phyloP scores from a whole-genome alignment of 2,329 filamentous ascomycete genomes.

The Penicillium sp. region DNA sequence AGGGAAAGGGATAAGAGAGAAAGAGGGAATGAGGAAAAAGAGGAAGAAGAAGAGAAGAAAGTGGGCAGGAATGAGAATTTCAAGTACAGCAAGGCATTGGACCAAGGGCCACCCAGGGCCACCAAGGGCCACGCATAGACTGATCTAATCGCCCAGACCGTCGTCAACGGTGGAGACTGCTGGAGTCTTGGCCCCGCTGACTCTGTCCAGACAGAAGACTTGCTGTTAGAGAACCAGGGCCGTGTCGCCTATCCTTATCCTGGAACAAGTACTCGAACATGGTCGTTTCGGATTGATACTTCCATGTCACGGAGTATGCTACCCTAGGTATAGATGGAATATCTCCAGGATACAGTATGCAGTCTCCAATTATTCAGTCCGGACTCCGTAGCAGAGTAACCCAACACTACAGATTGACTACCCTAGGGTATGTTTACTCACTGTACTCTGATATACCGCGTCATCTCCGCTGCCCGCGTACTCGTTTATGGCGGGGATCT shows the following conservation, averaged over 20 bases:
- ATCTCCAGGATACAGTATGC: no score
- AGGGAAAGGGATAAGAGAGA: constrained; percentile 13
- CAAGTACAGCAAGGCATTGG: neutral
- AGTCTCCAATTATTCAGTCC: no score
- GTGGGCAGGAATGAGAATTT: constrained; percentile 13
- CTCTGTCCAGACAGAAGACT: constrained; percentile 12
- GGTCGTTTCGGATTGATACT: neutral
- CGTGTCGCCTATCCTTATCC: constrained; percentile 5
- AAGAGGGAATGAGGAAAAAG: neutral
- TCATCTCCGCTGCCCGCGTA: constrained; percentile 11
- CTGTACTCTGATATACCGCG: neutral
- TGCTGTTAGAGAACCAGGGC: constrained; percentile 11
- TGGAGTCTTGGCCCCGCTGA: constrained; percentile 19
- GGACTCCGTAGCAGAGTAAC: no score
- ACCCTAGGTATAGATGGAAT: no score
- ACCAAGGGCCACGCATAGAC: constrained; percentile 5
- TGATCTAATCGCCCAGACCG: constrained; percentile 13
- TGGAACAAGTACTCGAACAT: neutral
- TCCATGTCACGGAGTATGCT: neutral
- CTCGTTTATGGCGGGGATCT: constrained; percentile 24
- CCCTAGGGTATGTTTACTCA: no score
- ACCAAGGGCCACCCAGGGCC: no score
- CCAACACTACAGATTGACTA: no score
- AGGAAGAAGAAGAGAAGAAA: constrained; percentile 8
- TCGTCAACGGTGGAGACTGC: constrained; percentile 28